A percentile compares a stretch with the other conserved stretches of the same genome.
Evolutionary conservation across 1,284 basidiomycete species (phyloP).

Genomic region (Trichosporon faecale): DNA sequence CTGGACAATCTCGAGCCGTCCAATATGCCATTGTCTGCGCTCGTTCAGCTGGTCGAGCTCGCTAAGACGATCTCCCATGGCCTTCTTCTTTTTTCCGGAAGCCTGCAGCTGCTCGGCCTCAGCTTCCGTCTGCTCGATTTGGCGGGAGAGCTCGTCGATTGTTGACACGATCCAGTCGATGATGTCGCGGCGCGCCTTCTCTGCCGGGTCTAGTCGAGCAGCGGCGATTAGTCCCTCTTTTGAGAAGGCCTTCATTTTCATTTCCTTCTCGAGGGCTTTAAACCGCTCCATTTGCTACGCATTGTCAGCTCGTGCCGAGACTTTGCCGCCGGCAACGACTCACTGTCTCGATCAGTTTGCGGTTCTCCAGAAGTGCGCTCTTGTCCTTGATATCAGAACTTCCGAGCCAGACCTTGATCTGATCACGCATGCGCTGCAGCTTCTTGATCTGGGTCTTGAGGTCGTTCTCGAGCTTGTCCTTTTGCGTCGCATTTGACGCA

Average conservation of each 20-base stretch:
- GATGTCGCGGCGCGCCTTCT: conserved; percentile 91
- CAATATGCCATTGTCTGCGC: conserved; percentile 92
- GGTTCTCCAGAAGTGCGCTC: conserved; percentile 83
- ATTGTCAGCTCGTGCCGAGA: conserved; percentile 3
- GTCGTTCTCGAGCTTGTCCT: conserved; percentile 92
- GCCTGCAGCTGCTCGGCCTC: conserved; percentile 75
- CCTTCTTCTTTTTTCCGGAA: conserved; percentile 70
- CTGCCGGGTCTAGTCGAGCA: conserved; percentile 90
- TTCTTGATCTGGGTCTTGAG: conserved; percentile 99
- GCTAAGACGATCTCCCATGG: conserved; percentile 65
- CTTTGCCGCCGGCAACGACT: conserved; percentile 49
- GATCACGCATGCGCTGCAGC: conserved; percentile 92
- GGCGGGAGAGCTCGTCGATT: conserved; percentile 88
- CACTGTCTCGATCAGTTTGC: conserved; percentile 95
- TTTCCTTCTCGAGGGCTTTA: conserved; percentile 99
- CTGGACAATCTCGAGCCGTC: conserved; percentile 86
- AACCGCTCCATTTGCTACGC: conserved; percentile 99
- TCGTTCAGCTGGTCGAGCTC: conserved; percentile 89
- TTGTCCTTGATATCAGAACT: conserved; percentile 99
- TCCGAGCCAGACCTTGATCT: conserved; percentile 99
- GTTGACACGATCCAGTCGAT: conserved; percentile 79
- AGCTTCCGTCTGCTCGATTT: conserved; percentile 91
- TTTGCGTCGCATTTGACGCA: conserved; percentile 84
- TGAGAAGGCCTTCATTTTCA: conserved; percentile 99
- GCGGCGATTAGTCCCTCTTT: conserved; percentile 97